Evolutionary conservation across 2,329 filamentous ascomycete genomes (phyloP).

Genomic region (Colletotrichum paranaense): DNA sequence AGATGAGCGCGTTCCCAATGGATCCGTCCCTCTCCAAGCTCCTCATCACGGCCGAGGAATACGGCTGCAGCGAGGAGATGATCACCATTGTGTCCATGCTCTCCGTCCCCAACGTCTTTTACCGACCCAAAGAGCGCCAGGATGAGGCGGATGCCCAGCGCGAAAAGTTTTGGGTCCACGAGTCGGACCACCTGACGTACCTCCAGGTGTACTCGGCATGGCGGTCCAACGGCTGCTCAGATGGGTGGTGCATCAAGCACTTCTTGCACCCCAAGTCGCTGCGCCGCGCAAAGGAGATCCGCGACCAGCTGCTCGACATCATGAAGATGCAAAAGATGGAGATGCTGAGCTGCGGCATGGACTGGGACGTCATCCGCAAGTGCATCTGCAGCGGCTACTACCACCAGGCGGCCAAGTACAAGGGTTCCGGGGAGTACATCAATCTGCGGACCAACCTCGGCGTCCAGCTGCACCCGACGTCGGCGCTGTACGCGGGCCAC

Average conservation of each 20-base stretch:
- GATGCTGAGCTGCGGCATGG: conserved; percentile 89
- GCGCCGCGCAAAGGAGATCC: conserved; percentile 90
- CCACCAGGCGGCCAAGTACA: conserved; percentile 95
- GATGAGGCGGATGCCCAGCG: conserved; percentile 95
- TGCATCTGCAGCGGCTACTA: conserved; percentile 99
- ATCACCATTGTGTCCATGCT: conserved; percentile 98
- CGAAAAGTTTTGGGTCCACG: conserved; percentile 98
- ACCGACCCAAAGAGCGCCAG: conserved; percentile 94
- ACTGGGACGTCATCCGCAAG: conserved; percentile 95
- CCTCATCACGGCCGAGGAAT: conserved; percentile 89
- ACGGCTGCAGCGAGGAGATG: conserved; percentile 97
- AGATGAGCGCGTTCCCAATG: conserved; percentile 99
- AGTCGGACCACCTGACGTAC: conserved; percentile 95
- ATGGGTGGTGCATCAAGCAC: conserved; percentile 92
- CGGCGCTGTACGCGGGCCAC: conserved; percentile 92
- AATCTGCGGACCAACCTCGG: conserved; percentile 95
- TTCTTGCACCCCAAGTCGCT: conserved; percentile 97
- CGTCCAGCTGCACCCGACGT: conserved; percentile 94
- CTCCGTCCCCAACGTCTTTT: conserved; percentile 95
- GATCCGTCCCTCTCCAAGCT: conserved; percentile 95
- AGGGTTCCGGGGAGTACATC: conserved; percentile 96
- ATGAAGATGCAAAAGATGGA: conserved; percentile 94
- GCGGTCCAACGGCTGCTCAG: conserved; percentile 89
- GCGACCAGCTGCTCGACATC: conserved; percentile 93
- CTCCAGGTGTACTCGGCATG: conserved; percentile 97